Percentiles rank a stretch among this genome's conserved stretches.
These are phyloP conservation scores for Xanthoconium separans DNA, from an alignment of 1,284 basidiomycete genomes.

Conservation along the genomic window DNA sequence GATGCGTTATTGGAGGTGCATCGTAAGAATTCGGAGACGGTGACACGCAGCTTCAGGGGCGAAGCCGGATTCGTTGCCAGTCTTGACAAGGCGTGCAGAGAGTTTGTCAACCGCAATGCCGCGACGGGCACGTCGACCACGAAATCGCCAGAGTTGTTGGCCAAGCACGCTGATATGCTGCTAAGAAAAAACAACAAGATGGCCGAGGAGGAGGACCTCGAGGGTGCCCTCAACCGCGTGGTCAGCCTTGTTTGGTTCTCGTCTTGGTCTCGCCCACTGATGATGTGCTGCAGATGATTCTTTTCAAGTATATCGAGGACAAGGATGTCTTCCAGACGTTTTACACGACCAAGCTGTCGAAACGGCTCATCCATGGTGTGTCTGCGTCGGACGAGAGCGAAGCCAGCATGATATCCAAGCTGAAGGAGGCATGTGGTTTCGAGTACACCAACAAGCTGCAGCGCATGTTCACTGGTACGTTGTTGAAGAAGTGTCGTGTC, in stretches of 20 bases:
- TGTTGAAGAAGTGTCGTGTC: not conserved
- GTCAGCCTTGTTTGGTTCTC: constrained; percentile 46
- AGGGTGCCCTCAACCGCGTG: constrained; percentile 87
- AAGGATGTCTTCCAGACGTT: constrained; percentile 99
- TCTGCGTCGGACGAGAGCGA: constrained; percentile 98
- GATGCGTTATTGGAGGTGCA: constrained; percentile 92
- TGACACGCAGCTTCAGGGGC: constrained; percentile 87
- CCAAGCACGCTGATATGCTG: constrained; percentile 90
- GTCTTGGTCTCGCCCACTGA: not conserved
- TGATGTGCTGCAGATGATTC: constrained; percentile 72
- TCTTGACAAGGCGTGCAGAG: constrained; percentile 94
- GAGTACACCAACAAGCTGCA: constrained; percentile 99
- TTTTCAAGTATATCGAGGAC: constrained; percentile 99
- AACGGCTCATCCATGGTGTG: constrained; percentile 89
- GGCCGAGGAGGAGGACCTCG: constrained; percentile 88
- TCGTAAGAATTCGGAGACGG: constrained; percentile 89
- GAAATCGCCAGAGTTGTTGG: constrained; percentile 94
- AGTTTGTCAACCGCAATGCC: constrained; percentile 94
- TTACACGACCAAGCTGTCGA: constrained; percentile 96
- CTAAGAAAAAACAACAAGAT: constrained; percentile 96
- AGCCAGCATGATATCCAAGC: constrained; percentile 97
- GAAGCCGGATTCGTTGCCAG: constrained; percentile 96
- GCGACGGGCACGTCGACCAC: constrained; percentile 81
- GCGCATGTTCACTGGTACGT: constrained; percentile 93
- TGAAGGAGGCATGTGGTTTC: constrained; percentile 98